These are phyloP conservation scores for Halophytophthora polymorphica DNA, from an alignment of 352 stramenopile genomes.

Conservation along the genomic window DNA sequence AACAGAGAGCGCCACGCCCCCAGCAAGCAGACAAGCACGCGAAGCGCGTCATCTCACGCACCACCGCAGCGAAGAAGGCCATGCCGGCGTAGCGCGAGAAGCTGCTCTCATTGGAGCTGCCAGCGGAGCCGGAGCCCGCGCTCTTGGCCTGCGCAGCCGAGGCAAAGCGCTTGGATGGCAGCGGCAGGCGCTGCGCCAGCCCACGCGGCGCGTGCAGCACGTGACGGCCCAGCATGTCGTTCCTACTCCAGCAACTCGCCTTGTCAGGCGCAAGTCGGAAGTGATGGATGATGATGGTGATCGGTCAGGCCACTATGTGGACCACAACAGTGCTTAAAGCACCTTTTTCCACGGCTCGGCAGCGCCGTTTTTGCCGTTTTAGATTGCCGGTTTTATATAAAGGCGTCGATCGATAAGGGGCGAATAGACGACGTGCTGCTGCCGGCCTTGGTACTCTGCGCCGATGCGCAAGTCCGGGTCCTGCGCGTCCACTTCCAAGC, in stretches of 20 bases:
- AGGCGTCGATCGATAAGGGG: too few species aligned
- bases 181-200: constrained; percentile 14
- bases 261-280: constrained; percentile 1
- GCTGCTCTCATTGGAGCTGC: constrained; percentile 52
- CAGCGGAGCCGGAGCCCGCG: constrained; percentile 10
- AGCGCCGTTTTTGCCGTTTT: too few species aligned
- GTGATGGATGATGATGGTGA: background rate
- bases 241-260: constrained; percentile 1
- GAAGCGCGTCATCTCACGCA: constrained; percentile 23
- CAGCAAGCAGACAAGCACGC: background rate
- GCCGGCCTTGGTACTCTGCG: too few species aligned
- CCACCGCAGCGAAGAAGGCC: constrained; percentile 81
- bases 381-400: too few species aligned
- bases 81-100: constrained; percentile 80
- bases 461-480: too few species aligned
- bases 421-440: too few species aligned
- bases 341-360: too few species aligned
- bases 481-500: too few species aligned
- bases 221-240: constrained; percentile 17
- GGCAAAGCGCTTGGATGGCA: constrained; percentile 24
- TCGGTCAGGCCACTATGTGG: too few species aligned
- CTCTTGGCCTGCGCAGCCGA: constrained; percentile 20
- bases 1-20: background rate
- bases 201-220: constrained; percentile 10
- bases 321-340: too few species aligned